These are phyloP conservation scores for Rasamsonia emersonii DNA, from an alignment of 2,329 filamentous ascomycete species.

Conservation along the genomic window DNA sequence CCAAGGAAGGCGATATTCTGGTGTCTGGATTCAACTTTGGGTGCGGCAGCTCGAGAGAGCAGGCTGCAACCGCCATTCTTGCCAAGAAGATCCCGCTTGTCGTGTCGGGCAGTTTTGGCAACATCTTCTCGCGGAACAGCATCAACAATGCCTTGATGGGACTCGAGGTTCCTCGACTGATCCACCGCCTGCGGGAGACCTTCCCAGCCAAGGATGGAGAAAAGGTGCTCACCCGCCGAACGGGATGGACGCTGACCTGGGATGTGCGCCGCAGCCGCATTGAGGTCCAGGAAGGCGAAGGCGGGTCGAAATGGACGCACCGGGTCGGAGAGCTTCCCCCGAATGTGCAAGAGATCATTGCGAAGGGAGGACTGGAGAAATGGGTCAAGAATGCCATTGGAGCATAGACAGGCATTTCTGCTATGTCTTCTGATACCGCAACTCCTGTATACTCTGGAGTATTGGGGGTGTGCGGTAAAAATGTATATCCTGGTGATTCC, in stretches of 20 bases:
- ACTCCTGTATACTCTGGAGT: no score
- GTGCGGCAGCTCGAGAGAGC: conserved; percentile 70
- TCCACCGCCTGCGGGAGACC: conserved; percentile 26
- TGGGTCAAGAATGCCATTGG: conserved; percentile 69
- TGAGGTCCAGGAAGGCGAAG: conserved; percentile 59
- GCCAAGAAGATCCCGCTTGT: conserved; percentile 74
- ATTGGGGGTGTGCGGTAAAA: no score
- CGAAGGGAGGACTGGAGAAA: conserved; percentile 66
- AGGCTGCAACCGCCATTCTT: conserved; percentile 79
- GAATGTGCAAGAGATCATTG: conserved; percentile 81
- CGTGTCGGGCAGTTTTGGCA: conserved; percentile 70
- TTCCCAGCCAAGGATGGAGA: conserved; percentile 23
- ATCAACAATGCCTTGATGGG: conserved; percentile 37
- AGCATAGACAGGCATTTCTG: conserved; percentile 7
- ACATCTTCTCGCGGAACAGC: conserved; percentile 60
- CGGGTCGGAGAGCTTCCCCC: conserved; percentile 75
- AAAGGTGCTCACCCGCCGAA: conserved; percentile 59
- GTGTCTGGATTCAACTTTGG: conserved; percentile 87
- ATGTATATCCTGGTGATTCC: no score
- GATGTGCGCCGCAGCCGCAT: conserved; percentile 67
- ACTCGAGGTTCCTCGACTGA: conserved; percentile 29
- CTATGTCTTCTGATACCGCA: not conserved
- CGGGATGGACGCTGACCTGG: conserved; percentile 77
- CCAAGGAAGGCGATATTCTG: conserved; percentile 64
- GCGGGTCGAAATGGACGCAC: conserved; percentile 62